phyloP scores from a whole-genome alignment of 768 basidiomycete species.

The Boletus reticulatus region DNA sequence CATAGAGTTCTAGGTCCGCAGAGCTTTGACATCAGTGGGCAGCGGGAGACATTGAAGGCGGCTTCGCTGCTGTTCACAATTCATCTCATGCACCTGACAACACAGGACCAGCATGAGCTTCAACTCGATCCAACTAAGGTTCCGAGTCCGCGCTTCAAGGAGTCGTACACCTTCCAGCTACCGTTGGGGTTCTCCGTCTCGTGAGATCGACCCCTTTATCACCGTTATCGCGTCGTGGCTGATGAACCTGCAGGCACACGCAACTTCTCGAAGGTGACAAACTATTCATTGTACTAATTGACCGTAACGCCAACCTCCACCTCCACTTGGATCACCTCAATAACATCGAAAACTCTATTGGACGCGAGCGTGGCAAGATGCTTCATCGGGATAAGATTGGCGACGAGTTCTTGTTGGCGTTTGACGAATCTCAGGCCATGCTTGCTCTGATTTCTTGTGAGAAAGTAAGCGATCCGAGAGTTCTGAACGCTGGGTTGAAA shows the following conservation, averaged over 20 bases:
- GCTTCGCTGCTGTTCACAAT: conserved; percentile 25
- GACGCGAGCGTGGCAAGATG: conserved; percentile 28
- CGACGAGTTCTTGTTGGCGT: conserved; percentile 43
- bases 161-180: conserved; percentile 24
- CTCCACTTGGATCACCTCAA: conserved; percentile 38
- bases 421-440: conserved; percentile 51
- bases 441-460: conserved; percentile 43
- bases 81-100: conserved; percentile 29
- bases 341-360: conserved; percentile 35
- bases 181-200: conserved; percentile 23
- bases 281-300: conserved; percentile 41
- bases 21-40: conserved; percentile 19
- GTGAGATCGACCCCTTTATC: conserved; percentile 8
- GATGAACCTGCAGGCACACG: conserved; percentile 23
- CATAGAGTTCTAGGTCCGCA: conserved; percentile 5
- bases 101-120: conserved; percentile 29
- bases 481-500: not conserved
- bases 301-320: conserved; percentile 29
- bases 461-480: conserved; percentile 33
- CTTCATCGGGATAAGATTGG: conserved; percentile 49
- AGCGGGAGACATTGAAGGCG: conserved; percentile 16
- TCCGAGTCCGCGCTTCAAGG: conserved; percentile 26
- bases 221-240: not conserved
- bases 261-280: conserved; percentile 42
- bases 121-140: conserved; percentile 22